Evolutionary conservation across 225 moss, liverwort and hornwort species (phyloP).

Genomic region (Thuidium tamariscinum): DNA sequence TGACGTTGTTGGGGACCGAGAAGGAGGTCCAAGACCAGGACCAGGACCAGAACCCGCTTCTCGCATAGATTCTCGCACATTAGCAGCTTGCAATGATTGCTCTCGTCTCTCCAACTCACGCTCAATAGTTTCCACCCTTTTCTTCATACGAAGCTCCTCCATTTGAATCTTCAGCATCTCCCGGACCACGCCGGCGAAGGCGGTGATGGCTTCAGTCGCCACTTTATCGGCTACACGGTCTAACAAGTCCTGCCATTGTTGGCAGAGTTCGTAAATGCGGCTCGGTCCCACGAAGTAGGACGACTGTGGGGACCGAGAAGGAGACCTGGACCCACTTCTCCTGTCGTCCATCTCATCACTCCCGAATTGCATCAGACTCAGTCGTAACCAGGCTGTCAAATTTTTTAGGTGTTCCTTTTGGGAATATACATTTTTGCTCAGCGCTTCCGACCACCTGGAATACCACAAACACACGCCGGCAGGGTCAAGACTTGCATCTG

Average conservation of each 20-base stretch:
- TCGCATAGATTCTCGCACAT: neutral
- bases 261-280: slow-evolving; percentile 51
- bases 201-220: slow-evolving; percentile 28
- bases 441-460: slow-evolving; percentile 33
- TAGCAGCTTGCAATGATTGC: neutral
- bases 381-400: slow-evolving; percentile 54
- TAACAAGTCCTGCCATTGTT: slow-evolving; percentile 48
- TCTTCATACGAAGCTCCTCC: slow-evolving; percentile 58
- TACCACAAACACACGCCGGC: neutral
- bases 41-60: neutral
- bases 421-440: slow-evolving; percentile 12
- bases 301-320: slow-evolving; percentile 27
- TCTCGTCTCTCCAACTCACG: slow-evolving; percentile 36
- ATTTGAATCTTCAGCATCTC: slow-evolving; percentile 44
- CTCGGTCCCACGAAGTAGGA: slow-evolving; percentile 15
- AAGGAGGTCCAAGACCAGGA: neutral
- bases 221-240: slow-evolving; percentile 38
- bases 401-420: slow-evolving; percentile 52
- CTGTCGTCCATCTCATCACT: slow-evolving; percentile 30
- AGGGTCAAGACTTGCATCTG: neutral
- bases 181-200: slow-evolving; percentile 32
- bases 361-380: slow-evolving; percentile 52
- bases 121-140: slow-evolving; percentile 29
- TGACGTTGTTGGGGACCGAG: slow-evolving; percentile 24
- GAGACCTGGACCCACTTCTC: slow-evolving; percentile 25